These are phyloP conservation scores for Cryptomeria japonica DNA, from an alignment of 75 land plant species.

Conservation along the genomic window DNA sequence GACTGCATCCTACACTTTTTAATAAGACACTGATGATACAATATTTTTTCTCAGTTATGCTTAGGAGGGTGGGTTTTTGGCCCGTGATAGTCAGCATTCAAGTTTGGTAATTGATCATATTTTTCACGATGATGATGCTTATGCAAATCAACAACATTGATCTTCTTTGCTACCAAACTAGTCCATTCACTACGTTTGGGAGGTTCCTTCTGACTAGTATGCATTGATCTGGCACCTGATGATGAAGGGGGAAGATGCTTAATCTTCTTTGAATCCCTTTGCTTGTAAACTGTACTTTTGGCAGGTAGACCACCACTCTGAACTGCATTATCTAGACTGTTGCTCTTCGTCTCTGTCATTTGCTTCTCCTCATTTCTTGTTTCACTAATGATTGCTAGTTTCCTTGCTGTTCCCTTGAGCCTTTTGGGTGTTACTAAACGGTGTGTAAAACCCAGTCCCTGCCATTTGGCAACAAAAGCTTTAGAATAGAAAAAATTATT, in stretches of 20 bases:
- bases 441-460: neutral
- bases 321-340: neutral
- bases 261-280: neutral
- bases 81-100: constrained; percentile 8
- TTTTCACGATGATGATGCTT: constrained; percentile 7
- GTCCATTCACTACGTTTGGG: constrained; percentile 3
- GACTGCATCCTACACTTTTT: neutral
- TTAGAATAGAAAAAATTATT: neutral
- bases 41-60: neutral
- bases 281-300: neutral
- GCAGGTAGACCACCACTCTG: neutral
- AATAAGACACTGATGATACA: neutral
- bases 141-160: constrained; percentile 10
- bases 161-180: constrained; percentile 5
- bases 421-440: neutral
- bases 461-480: neutral
- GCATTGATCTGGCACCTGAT: constrained; percentile 8
- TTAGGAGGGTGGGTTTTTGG: constrained; percentile 15
- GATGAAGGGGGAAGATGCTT: neutral
- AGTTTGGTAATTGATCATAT: constrained; percentile 4
- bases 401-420: neutral
- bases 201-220: neutral
- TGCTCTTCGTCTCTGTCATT: neutral
- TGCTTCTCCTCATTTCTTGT: neutral
- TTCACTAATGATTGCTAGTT: neutral